Conservation (phyloP, 1,284 basidiomycete genomes). For the Rhizoctonia solani region DNA sequence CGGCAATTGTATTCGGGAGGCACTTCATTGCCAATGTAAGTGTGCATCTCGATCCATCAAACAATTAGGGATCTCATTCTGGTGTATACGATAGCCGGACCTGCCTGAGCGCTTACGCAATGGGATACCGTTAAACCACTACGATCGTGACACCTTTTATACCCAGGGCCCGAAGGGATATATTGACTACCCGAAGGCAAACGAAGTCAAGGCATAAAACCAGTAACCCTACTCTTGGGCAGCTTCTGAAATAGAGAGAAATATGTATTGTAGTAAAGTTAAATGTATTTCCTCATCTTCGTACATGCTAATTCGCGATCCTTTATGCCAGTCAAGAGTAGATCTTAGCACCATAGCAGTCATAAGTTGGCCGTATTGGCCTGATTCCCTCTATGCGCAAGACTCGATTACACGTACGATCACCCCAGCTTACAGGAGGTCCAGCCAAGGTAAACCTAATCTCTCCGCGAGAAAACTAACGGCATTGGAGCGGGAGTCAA, state of each 20-base stretch:
- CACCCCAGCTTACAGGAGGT: too few relatives aligned
- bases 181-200: conserved; percentile 41
- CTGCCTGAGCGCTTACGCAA: conserved; percentile 47
- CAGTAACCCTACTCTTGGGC: too few relatives aligned
- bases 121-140: conserved; percentile 43
- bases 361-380: too few relatives aligned
- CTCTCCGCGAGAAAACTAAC: background rate
- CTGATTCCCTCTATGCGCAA: too few relatives aligned
- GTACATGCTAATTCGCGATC: too few relatives aligned
- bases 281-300: too few relatives aligned
- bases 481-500: background rate
- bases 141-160: conserved; percentile 47
- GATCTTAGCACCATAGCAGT: too few relatives aligned
- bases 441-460: too few relatives aligned
- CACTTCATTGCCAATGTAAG: conserved; percentile 28
- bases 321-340: too few relatives aligned
- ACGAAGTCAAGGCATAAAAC: conserved; percentile 37
- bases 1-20: conserved; percentile 6
- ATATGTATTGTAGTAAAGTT: too few relatives aligned
- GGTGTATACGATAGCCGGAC: conserved; percentile 46
- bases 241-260: too few relatives aligned
- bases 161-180: conserved; percentile 40
- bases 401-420: too few relatives aligned
- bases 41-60: background rate
- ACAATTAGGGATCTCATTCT: background rate